These are phyloP conservation scores for Hanseniaspora vineae DNA, from an alignment of 805 yeast genomes.

Conservation along the genomic window DNA sequence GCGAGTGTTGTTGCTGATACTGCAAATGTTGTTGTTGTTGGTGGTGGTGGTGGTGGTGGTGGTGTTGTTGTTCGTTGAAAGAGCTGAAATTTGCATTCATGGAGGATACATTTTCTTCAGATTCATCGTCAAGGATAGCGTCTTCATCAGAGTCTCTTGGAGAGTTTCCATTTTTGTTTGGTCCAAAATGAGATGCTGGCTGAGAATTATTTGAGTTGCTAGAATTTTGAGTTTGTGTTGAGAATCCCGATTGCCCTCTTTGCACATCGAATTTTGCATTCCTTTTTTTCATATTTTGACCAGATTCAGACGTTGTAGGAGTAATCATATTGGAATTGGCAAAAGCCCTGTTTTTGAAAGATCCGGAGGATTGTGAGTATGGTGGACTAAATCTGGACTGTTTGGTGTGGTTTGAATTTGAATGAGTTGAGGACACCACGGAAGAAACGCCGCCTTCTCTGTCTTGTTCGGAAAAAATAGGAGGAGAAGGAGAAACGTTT, in stretches of 20 bases:
- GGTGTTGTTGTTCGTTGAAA: neutral
- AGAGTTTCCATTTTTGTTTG: neutral
- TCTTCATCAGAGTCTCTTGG: neutral
- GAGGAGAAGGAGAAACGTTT: neutral
- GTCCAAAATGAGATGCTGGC: too few species aligned
- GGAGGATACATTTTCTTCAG: neutral
- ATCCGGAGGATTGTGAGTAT: too few species aligned
- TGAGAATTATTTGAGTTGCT: too few species aligned
- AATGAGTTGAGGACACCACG: neutral
- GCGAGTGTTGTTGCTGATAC: neutral
- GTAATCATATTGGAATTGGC: too few species aligned
- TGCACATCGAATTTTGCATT: too few species aligned
- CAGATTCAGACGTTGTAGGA: too few species aligned
- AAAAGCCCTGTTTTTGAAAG: too few species aligned
- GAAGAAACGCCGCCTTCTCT: neutral
- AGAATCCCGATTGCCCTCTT: too few species aligned
- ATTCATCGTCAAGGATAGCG: neutral
- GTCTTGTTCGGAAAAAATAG: neutral
- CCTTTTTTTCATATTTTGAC: too few species aligned
- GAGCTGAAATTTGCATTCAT: neutral
- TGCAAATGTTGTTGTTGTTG: neutral
- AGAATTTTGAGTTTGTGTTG: too few species aligned
- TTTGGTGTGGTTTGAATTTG: neutral
- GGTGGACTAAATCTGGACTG: neutral
- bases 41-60: constrained; percentile 1